Base-by-base conservation (phyloP, 495 filamentous ascomycete species). In the Xylaria scruposa region DNA sequence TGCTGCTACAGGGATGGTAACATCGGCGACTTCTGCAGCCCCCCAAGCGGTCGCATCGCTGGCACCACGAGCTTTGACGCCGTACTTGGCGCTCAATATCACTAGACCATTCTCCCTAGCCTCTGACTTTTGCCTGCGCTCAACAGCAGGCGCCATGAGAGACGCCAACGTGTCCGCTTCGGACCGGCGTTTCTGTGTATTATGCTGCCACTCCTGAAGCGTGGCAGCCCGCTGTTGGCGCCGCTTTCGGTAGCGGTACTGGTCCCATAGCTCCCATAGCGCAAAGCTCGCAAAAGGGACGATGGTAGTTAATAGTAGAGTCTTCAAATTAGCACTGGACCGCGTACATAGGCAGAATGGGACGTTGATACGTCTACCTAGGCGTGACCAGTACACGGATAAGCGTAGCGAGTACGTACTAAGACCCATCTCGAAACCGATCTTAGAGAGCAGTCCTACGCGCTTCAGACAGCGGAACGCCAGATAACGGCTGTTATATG, bases 1-100 rank as follows among this genome's bases (percentile, higher is more conserved):
- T 60, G 76, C 79, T 7, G 77, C 78, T 53, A 81, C 72, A 12
- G 79, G 78, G 51, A 80, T 73, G 5, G 77, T 81, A 3, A 79
- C 79, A 66, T 81, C 79, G 4, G 78, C 79, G 33, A 81, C 76
- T 74, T 81, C 78, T 4, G 79, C 78, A n/a, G 73, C 69, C 47
- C 74, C 69, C 56, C 36, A 74, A 12, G 33, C 60, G 4, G n/a
- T 15, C 36, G 36, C 42, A 12, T 63, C 60, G 36, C 36, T 44
- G 12, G 54, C 54, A 46, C 29, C 60, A 10, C 42, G 77, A 17
- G 74, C 70, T 54, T 70, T 72, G 13, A 74, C 78, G 6, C 79
- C 79, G 26, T 77, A 81, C 49, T 81, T 81, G 36, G 79, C 79
- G 46, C 74, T 78, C 31, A 78, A 58, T 10, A 58, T 58, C 54